Percentiles rank a stretch among this genome's conserved stretches.
Conservation (phyloP, 2,329 filamentous ascomycete species). For the Sarocladiaceae sp. region DNA sequence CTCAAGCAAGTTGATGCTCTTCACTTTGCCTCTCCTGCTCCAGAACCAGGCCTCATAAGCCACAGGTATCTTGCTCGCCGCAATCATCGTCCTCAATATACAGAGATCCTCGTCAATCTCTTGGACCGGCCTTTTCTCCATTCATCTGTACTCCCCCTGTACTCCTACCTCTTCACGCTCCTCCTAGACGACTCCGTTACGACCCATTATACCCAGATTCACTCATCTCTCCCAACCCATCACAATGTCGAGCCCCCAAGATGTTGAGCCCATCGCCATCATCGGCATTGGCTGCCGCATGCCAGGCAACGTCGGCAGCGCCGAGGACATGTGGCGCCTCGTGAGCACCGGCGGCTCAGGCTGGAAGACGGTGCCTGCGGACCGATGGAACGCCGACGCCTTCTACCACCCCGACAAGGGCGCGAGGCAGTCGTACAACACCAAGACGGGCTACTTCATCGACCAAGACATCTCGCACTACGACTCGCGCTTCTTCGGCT, state of each 20-base stretch:
- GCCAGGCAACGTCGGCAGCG: slow-evolving; percentile 34
- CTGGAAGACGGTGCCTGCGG: slow-evolving; percentile 35
- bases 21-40: too few relatives aligned
- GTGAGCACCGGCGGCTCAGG: slow-evolving; percentile 33
- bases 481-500: slow-evolving; percentile 7
- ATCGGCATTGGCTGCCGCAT: slow-evolving; percentile 42
- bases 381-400: slow-evolving; percentile 38
- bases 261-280: slow-evolving; percentile 33
- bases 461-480: background rate
- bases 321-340: slow-evolving; percentile 39
- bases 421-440: background rate
- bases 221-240: background rate
- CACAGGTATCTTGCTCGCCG: too few relatives aligned
- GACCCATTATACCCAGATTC: too few relatives aligned
- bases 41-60: too few relatives aligned
- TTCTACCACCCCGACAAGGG: slow-evolving; percentile 34
- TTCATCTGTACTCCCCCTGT: too few relatives aligned
- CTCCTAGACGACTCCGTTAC: too few relatives aligned
- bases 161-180: too few relatives aligned
- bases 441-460: background rate
- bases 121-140: too few relatives aligned
- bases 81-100: too few relatives aligned
- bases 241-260: background rate
- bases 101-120: too few relatives aligned
- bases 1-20: too few relatives aligned